Base-by-base conservation (phyloP, 345 rosid species). In the Aquilaria yunnanensis region DNA sequence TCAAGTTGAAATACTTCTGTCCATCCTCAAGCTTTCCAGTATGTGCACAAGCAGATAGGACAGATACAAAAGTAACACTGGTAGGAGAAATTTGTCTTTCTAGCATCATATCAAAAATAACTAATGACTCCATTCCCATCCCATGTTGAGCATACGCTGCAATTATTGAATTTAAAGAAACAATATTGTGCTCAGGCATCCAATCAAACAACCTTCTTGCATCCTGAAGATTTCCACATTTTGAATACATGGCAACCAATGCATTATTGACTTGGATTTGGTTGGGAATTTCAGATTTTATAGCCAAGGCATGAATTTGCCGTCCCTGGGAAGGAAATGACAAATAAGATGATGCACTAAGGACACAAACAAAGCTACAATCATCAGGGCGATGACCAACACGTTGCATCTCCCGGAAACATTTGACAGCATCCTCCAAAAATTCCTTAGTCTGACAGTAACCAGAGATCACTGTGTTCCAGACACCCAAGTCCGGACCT, bases 401-500 rank as follows among this genome's bases (percentile, higher is more conserved):
- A 31, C 77, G 73, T 46, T 72, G 92, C 90, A 93, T 77, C 68
- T 73, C 62, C 59, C 67, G 73, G 48, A 93, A 90, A 78, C 82
- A 78, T 60, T 62, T 66, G 12, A 93, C 80, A 76, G 97, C 96
- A 71, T 80, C 86, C 64, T 80, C 86, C 9, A 84, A 80, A 54
- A 84, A 77, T 32, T 80, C 89, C 66, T 84, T 88, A 33, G 80
- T 72, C 69, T 74, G 74, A 0, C 97, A 88, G 66, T 88, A 90
- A 46, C 96, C 97, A 4, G 85, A 84, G 72, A 93, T 86, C 90
- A 90, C 84, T 0, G 97, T 88, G 75, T 93, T 93, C 98, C 97
- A 93, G 9, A 88, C 76, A 76, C 90, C 88, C 69, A 83, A 78
- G 72, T 92, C 97, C 52, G 85, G 84, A 5, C 63, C 64, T 9